phyloP scores from a whole-genome alignment of 768 basidiomycete species.

The Rhodotorula paludigena region DNA sequence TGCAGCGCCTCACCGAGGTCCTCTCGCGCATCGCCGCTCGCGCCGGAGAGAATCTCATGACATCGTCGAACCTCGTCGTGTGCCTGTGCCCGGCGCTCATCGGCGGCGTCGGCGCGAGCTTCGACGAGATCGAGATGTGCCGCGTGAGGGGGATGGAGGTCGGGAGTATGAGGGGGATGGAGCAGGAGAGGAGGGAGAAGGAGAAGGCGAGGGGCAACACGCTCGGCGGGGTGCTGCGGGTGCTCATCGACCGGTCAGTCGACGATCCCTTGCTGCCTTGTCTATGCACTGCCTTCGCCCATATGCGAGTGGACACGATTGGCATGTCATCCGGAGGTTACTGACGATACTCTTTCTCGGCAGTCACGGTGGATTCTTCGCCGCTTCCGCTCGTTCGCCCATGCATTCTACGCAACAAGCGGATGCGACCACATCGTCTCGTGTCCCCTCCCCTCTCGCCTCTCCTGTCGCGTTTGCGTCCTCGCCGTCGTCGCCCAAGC shows the following conservation, averaged over 20 bases:
- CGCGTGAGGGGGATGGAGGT: background rate
- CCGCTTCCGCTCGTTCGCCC: background rate
- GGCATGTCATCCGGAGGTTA: no score
- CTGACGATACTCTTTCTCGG: no score
- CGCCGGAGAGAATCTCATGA: constrained; percentile 20
- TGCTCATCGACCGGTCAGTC: constrained; percentile 29
- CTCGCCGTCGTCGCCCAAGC: no score
- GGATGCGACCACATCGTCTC: no score
- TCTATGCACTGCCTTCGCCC: no score
- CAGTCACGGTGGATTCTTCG: background rate
- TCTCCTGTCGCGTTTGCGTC: no score
- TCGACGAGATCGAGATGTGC: constrained; percentile 11
- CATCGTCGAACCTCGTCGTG: constrained; percentile 18
- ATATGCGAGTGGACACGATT: no score
- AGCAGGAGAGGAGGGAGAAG: background rate
- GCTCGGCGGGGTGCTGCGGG: constrained; percentile 18
- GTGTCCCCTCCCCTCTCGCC: no score
- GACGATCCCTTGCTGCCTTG: no score
- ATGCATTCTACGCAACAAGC: background rate
- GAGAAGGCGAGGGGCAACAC: constrained; percentile 2
- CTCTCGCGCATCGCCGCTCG: background rate
- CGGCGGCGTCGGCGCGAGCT: constrained; percentile 11
- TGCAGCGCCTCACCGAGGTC: constrained; percentile 2
- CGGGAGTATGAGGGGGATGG: background rate
- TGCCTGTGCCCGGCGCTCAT: constrained; percentile 16